phyloP scores from a whole-genome alignment of 371 early-diverging fungal species.

The Rhizomucor pusillus region DNA sequence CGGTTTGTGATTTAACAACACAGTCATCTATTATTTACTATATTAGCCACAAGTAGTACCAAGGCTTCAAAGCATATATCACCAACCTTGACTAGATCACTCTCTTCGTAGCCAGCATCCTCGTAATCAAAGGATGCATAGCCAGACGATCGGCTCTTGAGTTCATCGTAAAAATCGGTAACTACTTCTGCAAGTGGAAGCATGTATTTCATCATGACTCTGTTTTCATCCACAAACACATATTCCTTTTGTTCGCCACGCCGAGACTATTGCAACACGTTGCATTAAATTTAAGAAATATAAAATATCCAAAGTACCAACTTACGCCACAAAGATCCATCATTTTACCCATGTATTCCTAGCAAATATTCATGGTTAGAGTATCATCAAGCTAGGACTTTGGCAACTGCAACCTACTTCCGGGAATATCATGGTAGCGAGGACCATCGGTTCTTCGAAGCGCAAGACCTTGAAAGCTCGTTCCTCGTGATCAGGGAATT shows the following conservation, averaged over 20 bases:
- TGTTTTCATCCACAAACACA: slow-evolving; percentile 80
- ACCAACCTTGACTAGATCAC: slow-evolving; percentile 90
- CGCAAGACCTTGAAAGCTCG: slow-evolving; percentile 59
- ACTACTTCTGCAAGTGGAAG: slow-evolving; percentile 93
- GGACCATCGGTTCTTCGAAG: slow-evolving; percentile 90
- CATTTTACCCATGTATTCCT: slow-evolving; percentile 85
- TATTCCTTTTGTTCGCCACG: slow-evolving; percentile 86
- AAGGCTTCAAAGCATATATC: not conserved
- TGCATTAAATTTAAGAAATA: not conserved
- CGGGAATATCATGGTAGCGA: slow-evolving; percentile 91
- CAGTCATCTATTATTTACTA: slow-evolving; percentile 81
- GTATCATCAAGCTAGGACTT: not conserved
- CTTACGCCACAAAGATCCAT: slow-evolving; percentile 88
- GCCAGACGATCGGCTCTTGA: slow-evolving; percentile 90
- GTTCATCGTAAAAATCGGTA: slow-evolving; percentile 90
- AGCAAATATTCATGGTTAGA: not conserved
- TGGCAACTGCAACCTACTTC: slow-evolving; percentile 32
- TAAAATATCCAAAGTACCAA: not conserved
- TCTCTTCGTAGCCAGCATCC: slow-evolving; percentile 83
- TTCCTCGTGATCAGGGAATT: slow-evolving; percentile 85
- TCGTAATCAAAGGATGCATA: slow-evolving; percentile 97
- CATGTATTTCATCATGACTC: slow-evolving; percentile 85
- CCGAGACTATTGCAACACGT: slow-evolving; percentile 43
- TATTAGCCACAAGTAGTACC: not conserved
- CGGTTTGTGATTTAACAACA: slow-evolving; percentile 86